Conservation (phyloP, 2,329 filamentous ascomycete species). For the Claviceps sp. region DNA sequence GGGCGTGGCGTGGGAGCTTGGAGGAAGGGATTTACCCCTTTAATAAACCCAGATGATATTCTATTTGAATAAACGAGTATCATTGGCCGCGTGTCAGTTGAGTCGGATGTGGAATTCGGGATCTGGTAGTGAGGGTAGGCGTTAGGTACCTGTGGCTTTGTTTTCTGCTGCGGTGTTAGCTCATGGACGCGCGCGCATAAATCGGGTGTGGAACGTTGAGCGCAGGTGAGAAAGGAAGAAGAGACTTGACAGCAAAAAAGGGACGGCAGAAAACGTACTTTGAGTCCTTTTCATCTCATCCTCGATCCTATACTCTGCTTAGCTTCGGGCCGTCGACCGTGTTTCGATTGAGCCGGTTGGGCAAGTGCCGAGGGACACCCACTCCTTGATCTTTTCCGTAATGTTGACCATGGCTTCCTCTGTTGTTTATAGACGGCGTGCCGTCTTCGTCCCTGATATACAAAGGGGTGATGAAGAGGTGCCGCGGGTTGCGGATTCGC, state of each 20-base stretch:
- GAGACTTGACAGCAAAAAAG: neutral
- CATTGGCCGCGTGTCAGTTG: conserved; percentile 7
- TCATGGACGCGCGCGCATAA: neutral
- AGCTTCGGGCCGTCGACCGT: conserved; percentile 5
- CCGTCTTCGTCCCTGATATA: conserved; percentile 12
- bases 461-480: neutral
- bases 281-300: conserved; percentile 99
- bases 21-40: conserved; percentile 58
- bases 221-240: too few relatives aligned
- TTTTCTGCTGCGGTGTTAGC: conserved; percentile 54
- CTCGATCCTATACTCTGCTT: conserved; percentile 63
- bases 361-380: conserved; percentile 19
- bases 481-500: neutral
- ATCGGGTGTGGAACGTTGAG: too few relatives aligned
- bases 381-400: conserved; percentile 99
- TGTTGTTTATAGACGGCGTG: conserved; percentile 18
- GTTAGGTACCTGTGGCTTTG: conserved; percentile 79
- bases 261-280: conserved; percentile 46
- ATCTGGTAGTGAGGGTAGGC: too few relatives aligned
- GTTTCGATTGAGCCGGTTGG: conserved; percentile 1
- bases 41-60: conserved; percentile 93
- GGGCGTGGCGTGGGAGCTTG: neutral
- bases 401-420: conserved; percentile 81
- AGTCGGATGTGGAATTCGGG: neutral
- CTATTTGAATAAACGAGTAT: conserved; percentile 29